Evolutionary conservation across 2,329 filamentous ascomycete genomes (phyloP), one percentile per base, ranked within the genome.

Genomic region (Ophiostoma tasmaniense): DNA sequence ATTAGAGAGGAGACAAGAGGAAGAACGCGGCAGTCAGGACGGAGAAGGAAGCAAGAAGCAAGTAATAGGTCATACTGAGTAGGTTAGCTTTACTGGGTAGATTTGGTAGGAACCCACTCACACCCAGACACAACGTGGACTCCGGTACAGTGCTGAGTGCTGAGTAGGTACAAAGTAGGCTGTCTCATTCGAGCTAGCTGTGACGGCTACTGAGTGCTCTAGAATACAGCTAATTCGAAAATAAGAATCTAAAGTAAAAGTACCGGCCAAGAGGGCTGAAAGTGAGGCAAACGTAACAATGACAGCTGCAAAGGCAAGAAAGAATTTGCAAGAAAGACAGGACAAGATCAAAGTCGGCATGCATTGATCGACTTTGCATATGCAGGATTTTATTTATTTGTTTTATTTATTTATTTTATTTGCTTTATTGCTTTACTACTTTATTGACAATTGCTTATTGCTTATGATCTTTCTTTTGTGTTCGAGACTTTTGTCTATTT

Each of bases 331-430:
- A n/a, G n/a, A n/a, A n/a, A n/a, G n/a, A n/a, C n/a, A n/a, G n/a
- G n/a, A n/a, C n/a, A n/a, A n/a, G n/a, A n/a, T n/a, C 14, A 62
- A 33, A 33, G 59, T 33, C 59, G 59, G 28, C 17, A 62, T 35
- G 59, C 59, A 62, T 62, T 10, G 59, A 62, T 62, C 59, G 59
- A 62, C 59, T 35, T 17, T 62, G 59, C 59, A 62, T 62, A 62
- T 62, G 59, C 59, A 62, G 59, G 25, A 14, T 33, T 7, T n/a
- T 20, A n/a, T 52, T n/a, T n/a, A n/a, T 50, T 14, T 17, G 10
- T 20, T 52, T 28, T 61, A 17, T 33, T 61, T 35, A 8, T 37
- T 35, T 35, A 2, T 13, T 59, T 10, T 61, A 1, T 17, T 61
- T 33, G 1, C 20, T 33, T 61, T 61, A 3, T 61, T 28, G n/a